Percentiles rank a stretch among this genome's conserved stretches.
Evolutionary conservation across 225 moss, liverwort and hornwort species (phyloP).

Genomic region (Climacium dendroides): DNA sequence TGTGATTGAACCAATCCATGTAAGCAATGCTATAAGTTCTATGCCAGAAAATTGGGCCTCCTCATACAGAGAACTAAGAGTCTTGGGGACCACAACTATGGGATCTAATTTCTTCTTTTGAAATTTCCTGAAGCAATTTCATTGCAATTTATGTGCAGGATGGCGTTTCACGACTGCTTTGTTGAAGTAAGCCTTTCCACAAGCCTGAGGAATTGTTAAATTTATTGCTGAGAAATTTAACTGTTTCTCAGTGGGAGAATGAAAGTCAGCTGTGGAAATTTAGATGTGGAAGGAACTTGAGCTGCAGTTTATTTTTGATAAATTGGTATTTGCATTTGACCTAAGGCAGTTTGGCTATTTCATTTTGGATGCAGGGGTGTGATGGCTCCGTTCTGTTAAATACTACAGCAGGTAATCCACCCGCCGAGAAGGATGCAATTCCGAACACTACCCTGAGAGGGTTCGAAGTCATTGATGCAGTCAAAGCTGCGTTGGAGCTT

Average conservation of each 20-base stretch:
- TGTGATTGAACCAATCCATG: neutral
- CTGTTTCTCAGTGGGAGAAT: neutral
- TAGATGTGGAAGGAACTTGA: neutral
- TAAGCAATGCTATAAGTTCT: neutral
- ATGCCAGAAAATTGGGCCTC: neutral
- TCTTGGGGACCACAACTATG: neutral
- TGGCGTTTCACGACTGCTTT: neutral
- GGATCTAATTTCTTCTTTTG: neutral
- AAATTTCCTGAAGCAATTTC: neutral
- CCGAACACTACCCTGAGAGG: conserved; percentile 7
- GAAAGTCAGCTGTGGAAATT: neutral
- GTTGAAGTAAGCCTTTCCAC: neutral
- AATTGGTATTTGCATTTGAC: too few species aligned
- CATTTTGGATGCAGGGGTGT: conserved; percentile 4
- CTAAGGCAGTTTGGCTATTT: neutral
- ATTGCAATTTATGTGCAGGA: neutral
- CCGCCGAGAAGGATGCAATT: neutral
- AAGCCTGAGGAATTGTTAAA: neutral
- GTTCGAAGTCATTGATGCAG: conserved; percentile 14
- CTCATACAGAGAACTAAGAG: too few species aligned
- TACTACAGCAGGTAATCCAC: neutral
- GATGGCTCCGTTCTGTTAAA: conserved; percentile 20
- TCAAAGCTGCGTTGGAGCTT: conserved; percentile 1
- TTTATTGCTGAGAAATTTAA: neutral
- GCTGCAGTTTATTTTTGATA: neutral